Evolutionary conservation across 805 yeast species (phyloP), one percentile per base, ranked within the genome.

Genomic region (Suhomyces pyralidae): DNA sequence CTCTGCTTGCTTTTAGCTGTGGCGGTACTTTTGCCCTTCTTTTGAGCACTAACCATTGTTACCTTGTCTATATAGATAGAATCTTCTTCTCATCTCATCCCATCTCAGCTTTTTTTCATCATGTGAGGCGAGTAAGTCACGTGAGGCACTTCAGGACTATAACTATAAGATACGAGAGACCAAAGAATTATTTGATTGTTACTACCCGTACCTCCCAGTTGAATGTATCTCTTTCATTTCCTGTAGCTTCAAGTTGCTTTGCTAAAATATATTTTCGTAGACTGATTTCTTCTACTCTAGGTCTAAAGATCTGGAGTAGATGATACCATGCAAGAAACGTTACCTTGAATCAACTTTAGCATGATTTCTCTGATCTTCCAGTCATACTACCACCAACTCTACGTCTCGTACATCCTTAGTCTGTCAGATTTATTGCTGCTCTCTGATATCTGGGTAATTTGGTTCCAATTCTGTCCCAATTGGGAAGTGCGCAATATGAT

Each of bases 41-140:
- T 52, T n/a, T 45, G 40, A 28, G 42, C 51, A 22, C 45, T 45
- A 36, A 40, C 57, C 59, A 56, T 56, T 19, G 40, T 49, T 38
- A 17, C 42, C 42, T 38, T 38, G 17, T 32, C 40, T 17, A 38
- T 38, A 46, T 42, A 38, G 46, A 43, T 48, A 22, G 9, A 15
- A 50, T 53, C 26, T 48, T 48, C 26, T 32, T 40, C 49, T 48
- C 53, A 53, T 53, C 58, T 55, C 58, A 55, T 55, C 58, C 52
- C 58, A 55, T 55, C 55, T 22, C 42, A 8, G 7, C 10, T 7
- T 38, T 38, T 38, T 38, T 17, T 9, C 8, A 5, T 17, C 42
- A 17, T 17, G 20, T 36, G 24, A 38, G 36, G 15, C 28, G 12
- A 32, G 8, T 1, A 2, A 3, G 36, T 32, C 36, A 32, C 36